phyloP scores from a whole-genome alignment of 176 grass and related monocot genomes.

The Stipa capillata region DNA sequence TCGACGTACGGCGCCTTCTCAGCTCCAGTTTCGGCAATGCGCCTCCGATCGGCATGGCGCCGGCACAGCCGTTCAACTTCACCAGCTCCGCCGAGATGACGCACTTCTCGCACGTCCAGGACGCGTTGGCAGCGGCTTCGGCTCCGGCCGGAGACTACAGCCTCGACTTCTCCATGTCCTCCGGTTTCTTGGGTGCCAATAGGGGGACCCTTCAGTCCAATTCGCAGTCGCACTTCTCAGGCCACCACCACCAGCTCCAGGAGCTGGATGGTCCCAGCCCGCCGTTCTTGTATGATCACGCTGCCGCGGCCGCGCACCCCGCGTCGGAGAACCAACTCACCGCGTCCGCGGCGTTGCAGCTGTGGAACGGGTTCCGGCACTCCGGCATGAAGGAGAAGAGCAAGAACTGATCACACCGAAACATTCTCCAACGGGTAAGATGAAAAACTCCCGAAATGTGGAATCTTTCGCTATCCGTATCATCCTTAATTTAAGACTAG shows the following conservation, averaged over 20 bases:
- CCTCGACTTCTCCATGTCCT: constrained; percentile 75
- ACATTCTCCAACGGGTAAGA: constrained; percentile 23
- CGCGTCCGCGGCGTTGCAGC: constrained; percentile 43
- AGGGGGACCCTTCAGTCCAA: constrained; percentile 99
- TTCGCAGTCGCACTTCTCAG: constrained; percentile 49
- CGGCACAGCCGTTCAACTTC: constrained; percentile 32
- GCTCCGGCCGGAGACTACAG: constrained; percentile 48
- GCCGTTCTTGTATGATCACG: constrained; percentile 40
- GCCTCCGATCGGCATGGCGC: constrained; percentile 26
- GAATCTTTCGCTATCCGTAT: background rate
- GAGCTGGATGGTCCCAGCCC: constrained; percentile 48
- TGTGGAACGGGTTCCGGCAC: constrained; percentile 59
- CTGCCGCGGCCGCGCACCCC: constrained; percentile 12
- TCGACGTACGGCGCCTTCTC: constrained; percentile 7
- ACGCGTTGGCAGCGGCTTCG: constrained; percentile 6
- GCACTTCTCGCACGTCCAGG: constrained; percentile 53
- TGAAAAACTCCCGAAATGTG: no score
- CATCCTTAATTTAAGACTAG: constrained; percentile 13
- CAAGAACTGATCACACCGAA: constrained; percentile 41
- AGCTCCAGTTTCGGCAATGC: constrained; percentile 31
- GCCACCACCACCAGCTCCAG: constrained; percentile 39
- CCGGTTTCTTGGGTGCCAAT: constrained; percentile 61
- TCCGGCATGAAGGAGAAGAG: constrained; percentile 64
- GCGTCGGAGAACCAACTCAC: constrained; percentile 27
- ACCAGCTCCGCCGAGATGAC: constrained; percentile 42